Evolutionary conservation across 2,329 filamentous ascomycete species (phyloP), one percentile per base, ranked within the genome.

Genomic region (Dactylonectria macrodidyma): DNA sequence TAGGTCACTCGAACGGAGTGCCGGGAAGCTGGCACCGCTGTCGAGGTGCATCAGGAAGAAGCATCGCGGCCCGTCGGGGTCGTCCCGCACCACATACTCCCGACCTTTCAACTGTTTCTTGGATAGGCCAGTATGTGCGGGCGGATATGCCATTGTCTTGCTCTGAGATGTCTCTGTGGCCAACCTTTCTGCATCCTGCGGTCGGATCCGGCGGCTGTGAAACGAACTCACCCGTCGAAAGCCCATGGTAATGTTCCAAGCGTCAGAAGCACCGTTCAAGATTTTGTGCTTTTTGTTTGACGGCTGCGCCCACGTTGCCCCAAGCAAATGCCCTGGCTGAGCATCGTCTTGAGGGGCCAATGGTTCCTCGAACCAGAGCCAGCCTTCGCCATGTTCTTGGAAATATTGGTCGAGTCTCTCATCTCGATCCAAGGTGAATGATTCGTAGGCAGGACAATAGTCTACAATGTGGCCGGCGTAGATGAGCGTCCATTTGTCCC

Each of bases 31-130:
- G 16, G 74, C 74, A 12, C 74, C 74, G 14, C 71, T 74, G 54
- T 76, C 74, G 19, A 76, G 70, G 14, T 76, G 73, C 74, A 76
- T 72, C 36, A 71, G 52, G 57, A 76, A 76, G 51, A 75, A 75
- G 48, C 69, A 67, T 60, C 73, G 57, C 46, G 71, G 65, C 14
- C 50, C 62, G 19, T 59, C 24, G 3, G 52, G 41, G 22, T 73
- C 74, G 30, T 75, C 72, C 16, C 68, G 11, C 3, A 16, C 70
- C 14, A 60, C 60, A 58, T 56, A 54, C 50, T 51, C 12, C 50
- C 64, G 51, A 59, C 62, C 9, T 38, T 47, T 55, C 48, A 38
- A 30, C 16, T 54, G 24, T 14, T 38, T 38, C 5, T 58, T 26
- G 41, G 50, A 12, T 19, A 33, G 24, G 33, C 56, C 47, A 47